These are phyloP conservation scores for Wallacemonas rigidus DNA, from an alignment of 208 protist genomes.

Conservation along the genomic window DNA sequence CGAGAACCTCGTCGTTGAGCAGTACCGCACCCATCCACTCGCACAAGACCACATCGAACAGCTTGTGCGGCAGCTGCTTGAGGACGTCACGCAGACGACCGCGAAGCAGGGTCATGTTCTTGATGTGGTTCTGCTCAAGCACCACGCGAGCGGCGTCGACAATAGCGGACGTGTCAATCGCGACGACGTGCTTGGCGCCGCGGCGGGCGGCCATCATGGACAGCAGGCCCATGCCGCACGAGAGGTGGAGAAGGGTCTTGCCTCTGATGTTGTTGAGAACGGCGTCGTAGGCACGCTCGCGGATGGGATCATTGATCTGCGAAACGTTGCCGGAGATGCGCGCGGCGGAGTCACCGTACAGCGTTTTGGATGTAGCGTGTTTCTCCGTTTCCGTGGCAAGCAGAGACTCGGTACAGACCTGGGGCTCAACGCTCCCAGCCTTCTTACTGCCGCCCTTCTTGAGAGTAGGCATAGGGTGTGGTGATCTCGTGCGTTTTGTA, in stretches of 20 bases:
- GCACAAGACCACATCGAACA: conserved; percentile 90
- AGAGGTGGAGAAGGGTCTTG: conserved; percentile 88
- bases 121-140: conserved; percentile 76
- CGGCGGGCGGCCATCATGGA: conserved; percentile 82
- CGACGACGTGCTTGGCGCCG: conserved; percentile 77
- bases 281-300: conserved; percentile 79
- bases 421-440: not conserved
- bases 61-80: conserved; percentile 55
- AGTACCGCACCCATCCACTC: conserved; percentile 91
- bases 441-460: conserved; percentile 23
- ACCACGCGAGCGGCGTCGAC: conserved; percentile 80
- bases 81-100: conserved; percentile 69
- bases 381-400: conserved; percentile 86
- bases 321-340: conserved; percentile 83
- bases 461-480: not conserved
- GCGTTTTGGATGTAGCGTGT: conserved; percentile 75
- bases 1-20: conserved; percentile 77
- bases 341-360: conserved; percentile 81
- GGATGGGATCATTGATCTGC: conserved; percentile 70
- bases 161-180: conserved; percentile 79
- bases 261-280: conserved; percentile 73
- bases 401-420: conserved; percentile 70
- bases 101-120: conserved; percentile 81
- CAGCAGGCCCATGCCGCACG: conserved; percentile 87
- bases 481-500: not conserved